Evolutionary conservation across 2,329 filamentous ascomycete genomes (phyloP), one percentile per base, ranked within the genome.

Genomic region (Verticillium nubilum): DNA sequence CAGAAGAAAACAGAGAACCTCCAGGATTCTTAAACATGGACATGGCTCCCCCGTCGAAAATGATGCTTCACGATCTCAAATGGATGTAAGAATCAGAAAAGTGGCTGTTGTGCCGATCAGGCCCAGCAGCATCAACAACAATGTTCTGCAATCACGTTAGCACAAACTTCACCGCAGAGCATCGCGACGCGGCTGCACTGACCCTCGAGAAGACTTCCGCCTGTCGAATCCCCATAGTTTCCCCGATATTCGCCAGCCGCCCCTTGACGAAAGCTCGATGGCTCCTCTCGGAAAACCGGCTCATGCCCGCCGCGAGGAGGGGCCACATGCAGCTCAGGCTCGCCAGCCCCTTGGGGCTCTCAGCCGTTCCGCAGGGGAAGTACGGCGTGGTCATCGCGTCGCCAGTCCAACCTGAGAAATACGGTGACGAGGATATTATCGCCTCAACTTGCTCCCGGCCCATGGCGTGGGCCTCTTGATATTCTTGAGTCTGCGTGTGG

Each of bases 131-230:
- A 13, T 50, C 25, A 2, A 50, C 12, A 9, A 23, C 42, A 13
- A 50, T 50, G 10, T 50, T 25, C 42, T 50, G 10, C 13, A 3
- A 10, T 12, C 3, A 23, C 15, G 42, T 50, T 23, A 50, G 42
- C 19, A 23, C 15, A 19, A 4, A 9, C n/a, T 50, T 23, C n/a
- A 25, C 15, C 19, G n/a, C 7, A 13, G 10, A 12, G 19, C 19
- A 23, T 1, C 10, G 25, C 35, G 17, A 7, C 15, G 17, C 9
- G 17, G n/a, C 6, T 6, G 35, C 35, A 12, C 42, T 52, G 12
- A 64, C 65, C 59, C 62, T 65, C 4, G 66, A 63, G 42, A 67
- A 66, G n/a, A 63, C 59, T 13, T 66, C 65, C 1, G 66, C 66
- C 42, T 67, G 65, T 10, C 63, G 64, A 29, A 67, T 66, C 0